These are phyloP conservation scores for Nothophaeocryptopus gaeumannii DNA, from an alignment of 2,329 filamentous ascomycete genomes.

Conservation along the genomic window DNA sequence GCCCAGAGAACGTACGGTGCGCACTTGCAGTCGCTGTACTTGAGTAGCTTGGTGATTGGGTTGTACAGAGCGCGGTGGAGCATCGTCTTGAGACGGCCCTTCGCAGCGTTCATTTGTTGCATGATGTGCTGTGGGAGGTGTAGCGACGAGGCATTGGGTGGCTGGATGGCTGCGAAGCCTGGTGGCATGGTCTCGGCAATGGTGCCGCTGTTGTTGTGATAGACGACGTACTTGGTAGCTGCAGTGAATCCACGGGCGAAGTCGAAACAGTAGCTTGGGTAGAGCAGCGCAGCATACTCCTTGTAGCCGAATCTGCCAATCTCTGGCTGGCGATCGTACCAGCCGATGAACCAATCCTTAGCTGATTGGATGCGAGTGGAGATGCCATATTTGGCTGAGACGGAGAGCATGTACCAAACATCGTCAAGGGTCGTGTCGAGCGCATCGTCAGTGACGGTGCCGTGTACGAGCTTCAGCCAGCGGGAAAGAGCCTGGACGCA, in stretches of 20 bases:
- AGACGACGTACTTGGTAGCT: constrained; percentile 34
- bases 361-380: neutral
- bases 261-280: constrained; percentile 34
- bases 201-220: constrained; percentile 28
- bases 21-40: constrained; percentile 9
- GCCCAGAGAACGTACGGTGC: constrained; percentile 14
- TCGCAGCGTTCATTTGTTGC: constrained; percentile 22
- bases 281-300: constrained; percentile 19
- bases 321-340: constrained; percentile 9
- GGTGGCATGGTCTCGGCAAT: constrained; percentile 29
- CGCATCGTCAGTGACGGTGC: neutral
- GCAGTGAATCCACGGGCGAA: constrained; percentile 29
- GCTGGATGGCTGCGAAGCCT: neutral
- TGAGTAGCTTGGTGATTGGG: constrained; percentile 14
- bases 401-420: constrained; percentile 18
- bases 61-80: constrained; percentile 19
- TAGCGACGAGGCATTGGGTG: constrained; percentile 1
- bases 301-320: constrained; percentile 8
- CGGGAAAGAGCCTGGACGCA: constrained; percentile 2
- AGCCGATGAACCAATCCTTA: constrained; percentile 16
- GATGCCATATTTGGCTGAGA: constrained; percentile 21
- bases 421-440: constrained; percentile 9
- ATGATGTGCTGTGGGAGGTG: constrained; percentile 5
- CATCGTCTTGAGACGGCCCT: constrained; percentile 21
- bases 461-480: constrained; percentile 22